phyloP scores from a whole-genome alignment of 371 early-diverging fungal genomes.

The Phascolomyces articulosus region DNA sequence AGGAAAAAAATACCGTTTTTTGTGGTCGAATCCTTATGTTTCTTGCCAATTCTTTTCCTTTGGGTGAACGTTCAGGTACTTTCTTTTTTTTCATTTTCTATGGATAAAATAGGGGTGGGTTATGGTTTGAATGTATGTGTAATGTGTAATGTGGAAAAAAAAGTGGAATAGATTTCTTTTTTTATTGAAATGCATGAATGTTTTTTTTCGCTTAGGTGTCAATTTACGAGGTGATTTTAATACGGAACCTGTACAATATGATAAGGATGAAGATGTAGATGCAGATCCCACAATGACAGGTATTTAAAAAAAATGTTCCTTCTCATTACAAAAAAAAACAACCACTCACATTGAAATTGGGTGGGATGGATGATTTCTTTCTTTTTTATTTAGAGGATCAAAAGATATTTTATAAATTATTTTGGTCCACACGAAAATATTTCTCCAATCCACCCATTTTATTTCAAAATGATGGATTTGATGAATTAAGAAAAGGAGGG shows the following conservation, averaged over 20 bases:
- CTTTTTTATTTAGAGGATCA: constrained; percentile 39
- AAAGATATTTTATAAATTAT: constrained; percentile 49
- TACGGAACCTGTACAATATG: constrained; percentile 59
- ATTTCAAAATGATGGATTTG: constrained; percentile 35
- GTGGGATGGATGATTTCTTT: too few relatives aligned
- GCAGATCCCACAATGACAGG: constrained; percentile 38
- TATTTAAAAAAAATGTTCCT: constrained; percentile 26
- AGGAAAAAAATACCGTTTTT: constrained; percentile 75
- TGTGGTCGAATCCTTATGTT: constrained; percentile 85
- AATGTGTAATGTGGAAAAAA: too few relatives aligned
- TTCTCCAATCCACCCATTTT: constrained; percentile 46
- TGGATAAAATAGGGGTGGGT: too few relatives aligned
- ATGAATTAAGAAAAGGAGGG: constrained; percentile 41
- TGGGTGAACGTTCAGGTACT: constrained; percentile 74
- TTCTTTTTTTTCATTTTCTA: background rate
- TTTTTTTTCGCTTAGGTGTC: constrained; percentile 52
- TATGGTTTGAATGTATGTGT: too few relatives aligned
- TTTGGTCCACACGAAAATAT: constrained; percentile 46
- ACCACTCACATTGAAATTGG: too few relatives aligned
- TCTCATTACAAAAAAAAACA: too few relatives aligned
- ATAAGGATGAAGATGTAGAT: constrained; percentile 57
- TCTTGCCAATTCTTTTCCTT: constrained; percentile 78
- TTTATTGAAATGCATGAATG: too few relatives aligned
- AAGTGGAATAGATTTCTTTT: too few relatives aligned
- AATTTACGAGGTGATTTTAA: constrained; percentile 86